phyloP scores from a whole-genome alignment of 805 yeast genomes.

The Wickerhamomyces silvicola region DNA sequence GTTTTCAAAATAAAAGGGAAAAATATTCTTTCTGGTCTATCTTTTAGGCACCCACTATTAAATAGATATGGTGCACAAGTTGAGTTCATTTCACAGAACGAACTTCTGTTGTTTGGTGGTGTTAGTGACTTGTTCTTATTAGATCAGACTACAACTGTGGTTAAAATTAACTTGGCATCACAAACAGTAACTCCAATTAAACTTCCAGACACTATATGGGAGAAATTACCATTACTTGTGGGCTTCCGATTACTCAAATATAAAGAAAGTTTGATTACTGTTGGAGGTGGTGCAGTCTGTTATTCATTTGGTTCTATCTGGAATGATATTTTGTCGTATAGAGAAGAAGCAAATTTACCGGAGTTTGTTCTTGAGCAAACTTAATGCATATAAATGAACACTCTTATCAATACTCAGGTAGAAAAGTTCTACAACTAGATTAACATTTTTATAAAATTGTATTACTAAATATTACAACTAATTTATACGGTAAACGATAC shows the following conservation, averaged over 20 bases:
- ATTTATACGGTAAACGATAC: background rate
- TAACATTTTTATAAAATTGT: background rate
- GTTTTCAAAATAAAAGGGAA: slow-evolving; percentile 23
- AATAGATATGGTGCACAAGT: slow-evolving; percentile 46
- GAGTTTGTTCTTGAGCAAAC: slow-evolving; percentile 1
- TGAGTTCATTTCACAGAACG: slow-evolving; percentile 23
- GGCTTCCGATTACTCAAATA: slow-evolving; percentile 41
- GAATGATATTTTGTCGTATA: slow-evolving; percentile 24
- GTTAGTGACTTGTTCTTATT: slow-evolving; percentile 34
- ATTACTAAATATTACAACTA: background rate
- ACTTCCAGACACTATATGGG: slow-evolving; percentile 34
- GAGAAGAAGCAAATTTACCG: slow-evolving; percentile 3
- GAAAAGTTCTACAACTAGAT: background rate
- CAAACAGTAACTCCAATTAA: slow-evolving; percentile 19
- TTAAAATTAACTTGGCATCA: slow-evolving; percentile 26
- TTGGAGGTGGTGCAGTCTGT: slow-evolving; percentile 79
- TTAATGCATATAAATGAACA: background rate
- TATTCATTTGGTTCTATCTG: slow-evolving; percentile 68
- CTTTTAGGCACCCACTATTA: slow-evolving; percentile 25
- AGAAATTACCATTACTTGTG: slow-evolving; percentile 38
- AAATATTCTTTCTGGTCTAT: slow-evolving; percentile 15
- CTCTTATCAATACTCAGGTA: background rate
- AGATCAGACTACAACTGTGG: slow-evolving; percentile 29
- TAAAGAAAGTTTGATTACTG: slow-evolving; percentile 15
- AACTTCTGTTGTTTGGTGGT: slow-evolving; percentile 51